Evolutionary conservation across 2,329 filamentous ascomycete species (phyloP), one percentile per base, ranked within the genome.

Genomic region (Alternaria rosae): DNA sequence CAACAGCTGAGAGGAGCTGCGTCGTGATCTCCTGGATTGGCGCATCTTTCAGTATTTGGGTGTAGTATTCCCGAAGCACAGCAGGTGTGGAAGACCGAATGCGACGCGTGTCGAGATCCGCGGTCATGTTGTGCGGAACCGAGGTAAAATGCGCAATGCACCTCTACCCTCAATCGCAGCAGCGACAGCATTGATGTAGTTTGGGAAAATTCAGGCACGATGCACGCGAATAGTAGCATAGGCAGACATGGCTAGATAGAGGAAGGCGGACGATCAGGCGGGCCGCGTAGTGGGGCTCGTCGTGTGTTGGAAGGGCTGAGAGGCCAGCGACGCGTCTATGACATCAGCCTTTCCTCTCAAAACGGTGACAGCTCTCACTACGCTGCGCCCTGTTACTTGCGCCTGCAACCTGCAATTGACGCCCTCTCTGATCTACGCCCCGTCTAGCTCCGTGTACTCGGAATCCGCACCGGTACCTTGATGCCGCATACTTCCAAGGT

Each of bases 1-100:
- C 54, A 21, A 73, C 51, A 9, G 68, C 62, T 23, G 53, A 13
- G 1, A 70, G 54, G 11, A 70, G 48, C 26, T 64, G 35, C 10
- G 48, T 12, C 11, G 66, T 65, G 13, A 62, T 52, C 9, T 9
- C 13, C 41, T 66, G 61, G 4, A 30, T 32, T 17, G 58, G 48
- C 9, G n/a, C 8, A 11, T 47, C 13, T 1, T 23, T 3, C 21
- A 35, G 12, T 23, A 62, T 32, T 3, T 56, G 41, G 20, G 41
- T 48, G 35, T 59, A 65, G 52, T 67, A 67, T 5, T 65, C 54
- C 10, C 55, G 48, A 15, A 67, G 54, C 35, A 60, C 51, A 44
- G 51, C 32, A 13, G 28, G 38, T 2, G 53, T 59, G 20, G 44
- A 55, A 42, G 42, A 38, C n/a, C 60, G 66, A 8, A 67, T 55